Evolutionary conservation across 352 stramenopile genomes (phyloP).

Genomic region (Phytophthora parvispora): DNA sequence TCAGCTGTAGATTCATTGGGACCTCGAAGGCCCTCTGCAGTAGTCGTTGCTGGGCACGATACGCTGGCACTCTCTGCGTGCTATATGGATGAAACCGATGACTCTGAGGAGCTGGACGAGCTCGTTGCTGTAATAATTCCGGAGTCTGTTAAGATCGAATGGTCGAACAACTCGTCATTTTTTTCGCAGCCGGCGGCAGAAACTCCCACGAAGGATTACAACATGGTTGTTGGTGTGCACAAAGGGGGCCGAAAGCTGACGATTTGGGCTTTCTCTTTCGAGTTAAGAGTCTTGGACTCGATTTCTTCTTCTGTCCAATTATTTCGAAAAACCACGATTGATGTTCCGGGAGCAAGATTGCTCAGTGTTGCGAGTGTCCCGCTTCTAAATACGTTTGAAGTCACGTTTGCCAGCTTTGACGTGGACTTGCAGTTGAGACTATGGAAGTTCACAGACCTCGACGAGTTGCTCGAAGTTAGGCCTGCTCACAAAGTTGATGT

Average conservation of each 20-base stretch:
- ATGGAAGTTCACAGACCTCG: constrained; percentile 71
- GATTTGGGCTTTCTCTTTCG: constrained; percentile 73
- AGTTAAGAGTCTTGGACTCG: constrained; percentile 6
- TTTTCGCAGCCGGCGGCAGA: constrained; percentile 37
- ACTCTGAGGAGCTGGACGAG: constrained; percentile 32
- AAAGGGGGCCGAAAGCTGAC: constrained; percentile 44
- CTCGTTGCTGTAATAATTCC: constrained; percentile 49
- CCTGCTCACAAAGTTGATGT: constrained; percentile 54
- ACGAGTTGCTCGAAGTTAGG: constrained; percentile 54
- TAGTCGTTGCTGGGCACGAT: constrained; percentile 5
- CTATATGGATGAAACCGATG: constrained; percentile 41
- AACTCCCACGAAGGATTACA: constrained; percentile 65
- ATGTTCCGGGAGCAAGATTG: constrained; percentile 37
- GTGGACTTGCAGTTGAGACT: constrained; percentile 44
- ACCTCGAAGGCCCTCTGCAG: background rate
- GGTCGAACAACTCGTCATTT: constrained; percentile 51
- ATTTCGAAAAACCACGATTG: constrained; percentile 53
- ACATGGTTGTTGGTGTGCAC: constrained; percentile 62
- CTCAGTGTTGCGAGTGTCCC: constrained; percentile 54
- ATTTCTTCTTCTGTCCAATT: constrained; percentile 37
- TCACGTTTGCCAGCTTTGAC: constrained; percentile 61
- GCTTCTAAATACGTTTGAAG: constrained; percentile 56
- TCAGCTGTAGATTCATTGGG: background rate
- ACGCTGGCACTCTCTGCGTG: constrained; percentile 20
- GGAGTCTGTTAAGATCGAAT: constrained; percentile 64